Evolutionary conservation across 2,329 filamentous ascomycete species (phyloP).

Genomic region (Verticillium zaregamsianum): DNA sequence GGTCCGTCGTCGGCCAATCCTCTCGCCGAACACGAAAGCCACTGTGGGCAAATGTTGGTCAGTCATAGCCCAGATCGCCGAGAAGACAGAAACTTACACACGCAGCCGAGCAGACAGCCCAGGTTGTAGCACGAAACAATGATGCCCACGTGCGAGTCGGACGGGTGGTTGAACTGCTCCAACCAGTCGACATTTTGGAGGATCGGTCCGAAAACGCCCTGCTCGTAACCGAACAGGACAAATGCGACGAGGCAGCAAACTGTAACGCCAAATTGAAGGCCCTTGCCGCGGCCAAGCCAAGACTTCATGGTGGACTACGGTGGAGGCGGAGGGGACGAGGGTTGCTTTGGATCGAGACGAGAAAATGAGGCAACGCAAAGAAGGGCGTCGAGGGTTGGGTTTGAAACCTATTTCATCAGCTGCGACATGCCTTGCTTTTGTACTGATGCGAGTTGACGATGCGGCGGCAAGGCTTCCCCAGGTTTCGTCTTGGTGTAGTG

Average conservation of each 20-base stretch:
- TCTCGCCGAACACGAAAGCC: slow-evolving; percentile 25
- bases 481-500: too few relatives aligned
- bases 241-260: slow-evolving; percentile 20
- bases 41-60: neutral
- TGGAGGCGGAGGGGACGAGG: neutral
- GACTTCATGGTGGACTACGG: slow-evolving; percentile 11
- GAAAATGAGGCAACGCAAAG: too few relatives aligned
- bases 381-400: too few relatives aligned
- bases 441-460: too few relatives aligned
- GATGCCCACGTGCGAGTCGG: slow-evolving; percentile 31
- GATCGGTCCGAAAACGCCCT: slow-evolving; percentile 41
- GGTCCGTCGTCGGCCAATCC: slow-evolving; percentile 25
- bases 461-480: too few relatives aligned
- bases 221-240: slow-evolving; percentile 39
- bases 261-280: slow-evolving; percentile 16
- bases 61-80: slow-evolving; percentile 5
- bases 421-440: too few relatives aligned
- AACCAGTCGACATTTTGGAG: slow-evolving; percentile 40
- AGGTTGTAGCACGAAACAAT: slow-evolving; percentile 24
- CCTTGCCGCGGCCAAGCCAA: slow-evolving; percentile 18
- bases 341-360: too few relatives aligned
- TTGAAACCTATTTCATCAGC: too few relatives aligned
- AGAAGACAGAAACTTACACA: slow-evolving; percentile 4
- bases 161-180: slow-evolving; percentile 29
- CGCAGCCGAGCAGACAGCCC: slow-evolving; percentile 27